Percentiles rank a stretch among this genome's conserved stretches.
Evolutionary conservation across 768 basidiomycete genomes (phyloP).

Genomic region (Pleurotus djamor): DNA sequence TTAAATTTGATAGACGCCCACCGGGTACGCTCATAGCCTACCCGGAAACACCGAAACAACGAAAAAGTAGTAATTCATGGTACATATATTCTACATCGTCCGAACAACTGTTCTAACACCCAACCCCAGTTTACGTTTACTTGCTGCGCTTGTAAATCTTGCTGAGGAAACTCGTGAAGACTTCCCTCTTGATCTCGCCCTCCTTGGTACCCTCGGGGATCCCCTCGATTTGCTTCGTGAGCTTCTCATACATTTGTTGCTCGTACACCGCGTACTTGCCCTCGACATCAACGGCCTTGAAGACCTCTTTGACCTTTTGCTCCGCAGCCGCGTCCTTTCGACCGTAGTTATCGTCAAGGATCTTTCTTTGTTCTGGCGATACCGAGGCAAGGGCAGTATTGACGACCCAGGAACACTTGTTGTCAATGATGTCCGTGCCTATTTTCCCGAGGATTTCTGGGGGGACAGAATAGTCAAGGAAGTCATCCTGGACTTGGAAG

Average conservation of each 20-base stretch:
- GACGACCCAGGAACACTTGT: slow-evolving; percentile 98
- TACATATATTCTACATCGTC: background rate
- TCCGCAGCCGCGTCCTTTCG: slow-evolving; percentile 52
- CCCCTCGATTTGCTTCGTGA: slow-evolving; percentile 67
- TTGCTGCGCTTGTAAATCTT: slow-evolving; percentile 79
- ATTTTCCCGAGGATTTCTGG: slow-evolving; percentile 95
- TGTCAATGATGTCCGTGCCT: slow-evolving; percentile 97
- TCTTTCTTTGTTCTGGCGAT: slow-evolving; percentile 49
- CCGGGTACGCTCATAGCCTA: too few species aligned
- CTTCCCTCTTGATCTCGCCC: slow-evolving; percentile 52
- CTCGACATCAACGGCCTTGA: slow-evolving; percentile 65
- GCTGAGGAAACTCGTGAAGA: slow-evolving; percentile 83
- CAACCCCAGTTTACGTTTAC: slow-evolving; percentile 22
- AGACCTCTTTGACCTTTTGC: slow-evolving; percentile 53
- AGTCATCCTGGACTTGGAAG: slow-evolving; percentile 99
- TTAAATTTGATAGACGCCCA: too few species aligned
- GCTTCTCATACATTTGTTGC: slow-evolving; percentile 59
- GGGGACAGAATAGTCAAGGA: slow-evolving; percentile 87
- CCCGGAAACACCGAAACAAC: too few species aligned
- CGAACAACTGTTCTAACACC: background rate
- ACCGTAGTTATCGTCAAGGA: slow-evolving; percentile 57
- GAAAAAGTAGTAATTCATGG: too few species aligned
- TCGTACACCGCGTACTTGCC: slow-evolving; percentile 78
- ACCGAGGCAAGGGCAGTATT: slow-evolving; percentile 76
- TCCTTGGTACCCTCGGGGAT: slow-evolving; percentile 60